These are phyloP conservation scores for Albizia julibrissin DNA, from an alignment of 306 rosid genomes.

Conservation along the genomic window DNA sequence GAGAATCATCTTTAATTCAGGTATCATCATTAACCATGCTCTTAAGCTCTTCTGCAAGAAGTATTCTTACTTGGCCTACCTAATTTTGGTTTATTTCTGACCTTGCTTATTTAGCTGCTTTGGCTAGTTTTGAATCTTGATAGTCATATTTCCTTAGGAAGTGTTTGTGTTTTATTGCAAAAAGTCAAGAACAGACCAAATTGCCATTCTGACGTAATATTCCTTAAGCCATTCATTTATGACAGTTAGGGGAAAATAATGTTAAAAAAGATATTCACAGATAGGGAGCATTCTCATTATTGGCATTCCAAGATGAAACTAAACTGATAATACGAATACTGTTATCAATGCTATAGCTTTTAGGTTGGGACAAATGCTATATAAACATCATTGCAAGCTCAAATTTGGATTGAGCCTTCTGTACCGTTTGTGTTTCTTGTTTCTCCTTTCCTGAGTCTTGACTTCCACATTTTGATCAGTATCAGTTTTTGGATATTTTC, in stretches of 20 bases:
- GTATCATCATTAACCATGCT: too few relatives aligned
- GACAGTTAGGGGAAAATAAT: not conserved
- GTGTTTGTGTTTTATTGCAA: too few relatives aligned
- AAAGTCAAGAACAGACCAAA: not conserved
- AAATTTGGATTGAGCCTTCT: not conserved
- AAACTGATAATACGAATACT: not conserved
- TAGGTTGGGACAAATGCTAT: not conserved
- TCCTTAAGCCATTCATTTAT: not conserved
- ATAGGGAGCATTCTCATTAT: not conserved
- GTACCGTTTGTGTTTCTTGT: not conserved
- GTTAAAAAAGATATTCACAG: not conserved
- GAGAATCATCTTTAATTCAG: too few relatives aligned
- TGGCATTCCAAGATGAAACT: not conserved
- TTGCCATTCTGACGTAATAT: conserved; percentile 5
- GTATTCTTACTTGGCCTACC: too few relatives aligned
- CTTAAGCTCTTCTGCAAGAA: too few relatives aligned
- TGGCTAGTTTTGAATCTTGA: too few relatives aligned
- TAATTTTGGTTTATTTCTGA: too few relatives aligned
- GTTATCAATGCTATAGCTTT: not conserved
- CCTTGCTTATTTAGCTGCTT: too few relatives aligned
- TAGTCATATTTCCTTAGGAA: too few relatives aligned
- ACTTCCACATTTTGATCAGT: not conserved
- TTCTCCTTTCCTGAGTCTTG: too few relatives aligned
- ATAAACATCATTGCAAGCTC: not conserved
- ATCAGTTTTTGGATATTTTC: not conserved